Percentiles rank a stretch among this genome's conserved stretches.
Conservation (phyloP, 352 stramenopile genomes). For the Globisporangium spiculum region DNA sequence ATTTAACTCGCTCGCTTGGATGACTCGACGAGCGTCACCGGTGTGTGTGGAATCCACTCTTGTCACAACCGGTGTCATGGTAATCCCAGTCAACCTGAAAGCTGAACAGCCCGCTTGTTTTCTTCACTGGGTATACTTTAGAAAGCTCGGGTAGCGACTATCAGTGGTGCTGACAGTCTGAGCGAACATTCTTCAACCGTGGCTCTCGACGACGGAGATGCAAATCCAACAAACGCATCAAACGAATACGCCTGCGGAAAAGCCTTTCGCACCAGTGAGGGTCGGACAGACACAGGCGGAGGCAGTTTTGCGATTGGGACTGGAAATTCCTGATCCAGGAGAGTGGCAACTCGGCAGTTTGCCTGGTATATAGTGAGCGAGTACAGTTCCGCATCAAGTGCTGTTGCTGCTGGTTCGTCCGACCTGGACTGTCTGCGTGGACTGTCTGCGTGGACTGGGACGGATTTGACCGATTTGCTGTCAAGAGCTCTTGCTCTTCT, state of each 20-base stretch:
- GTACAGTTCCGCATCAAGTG: too few relatives aligned
- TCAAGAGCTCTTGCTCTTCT: not conserved
- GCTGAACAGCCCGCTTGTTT: not conserved
- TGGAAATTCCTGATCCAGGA: not conserved
- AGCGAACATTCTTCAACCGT: too few relatives aligned
- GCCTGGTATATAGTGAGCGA: too few relatives aligned
- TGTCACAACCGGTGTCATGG: not conserved
- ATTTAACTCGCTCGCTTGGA: not conserved
- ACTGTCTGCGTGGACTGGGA: not conserved
- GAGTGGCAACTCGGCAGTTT: not conserved
- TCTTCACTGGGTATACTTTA: not conserved
- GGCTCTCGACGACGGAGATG: not conserved
- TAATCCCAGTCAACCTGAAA: not conserved
- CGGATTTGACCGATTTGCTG: not conserved
- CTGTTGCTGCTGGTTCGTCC: too few relatives aligned
- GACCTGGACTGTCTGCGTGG: too few relatives aligned
- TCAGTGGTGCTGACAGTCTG: not conserved
- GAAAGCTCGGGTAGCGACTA: not conserved
- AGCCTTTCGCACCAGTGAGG: not conserved
- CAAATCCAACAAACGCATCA: not conserved
- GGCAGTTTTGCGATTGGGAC: not conserved
- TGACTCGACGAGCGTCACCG: not conserved
- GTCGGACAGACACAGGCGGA: not conserved
- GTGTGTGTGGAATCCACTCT: not conserved
- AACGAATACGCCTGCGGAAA: not conserved